Evolutionary conservation across 257 asterid species (phyloP).

Genomic region (Salvia rosmarinus): DNA sequence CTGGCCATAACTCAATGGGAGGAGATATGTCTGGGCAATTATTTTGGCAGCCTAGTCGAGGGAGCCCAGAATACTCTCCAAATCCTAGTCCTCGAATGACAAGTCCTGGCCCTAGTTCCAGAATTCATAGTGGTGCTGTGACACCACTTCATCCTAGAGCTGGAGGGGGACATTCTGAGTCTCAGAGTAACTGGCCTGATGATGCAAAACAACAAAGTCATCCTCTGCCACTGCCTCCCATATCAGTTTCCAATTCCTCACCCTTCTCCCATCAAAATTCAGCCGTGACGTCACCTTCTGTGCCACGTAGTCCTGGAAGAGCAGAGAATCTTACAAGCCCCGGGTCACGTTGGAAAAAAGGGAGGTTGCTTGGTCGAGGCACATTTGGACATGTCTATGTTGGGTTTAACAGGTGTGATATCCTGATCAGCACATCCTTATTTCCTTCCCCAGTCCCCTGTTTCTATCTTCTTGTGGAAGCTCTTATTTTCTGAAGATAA

Average conservation of each 20-base stretch:
- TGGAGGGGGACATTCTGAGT: conserved; percentile 74
- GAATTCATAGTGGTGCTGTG: conserved; percentile 96
- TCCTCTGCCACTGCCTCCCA: conserved; percentile 95
- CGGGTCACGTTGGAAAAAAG: conserved; percentile 96
- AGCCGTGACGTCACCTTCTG: conserved; percentile 86
- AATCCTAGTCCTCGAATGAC: conserved; percentile 95
- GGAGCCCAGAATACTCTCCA: conserved; percentile 94
- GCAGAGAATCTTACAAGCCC: conserved; percentile 84
- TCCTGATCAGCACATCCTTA: conserved; percentile 20
- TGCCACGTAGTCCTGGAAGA: conserved; percentile 97
- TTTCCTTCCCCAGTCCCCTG: not conserved
- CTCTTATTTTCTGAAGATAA: conserved; percentile 26
- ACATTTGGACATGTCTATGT: conserved; percentile 97
- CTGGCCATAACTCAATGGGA: conserved; percentile 98
- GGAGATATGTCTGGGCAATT: conserved; percentile 88
- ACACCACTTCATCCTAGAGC: conserved; percentile 96
- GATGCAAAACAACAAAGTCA: conserved; percentile 88
- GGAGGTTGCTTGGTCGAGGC: conserved; percentile 94
- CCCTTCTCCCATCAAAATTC: conserved; percentile 86
- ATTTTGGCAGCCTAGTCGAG: conserved; percentile 91
- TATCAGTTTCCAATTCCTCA: conserved; percentile 57
- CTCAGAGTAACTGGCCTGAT: conserved; percentile 73
- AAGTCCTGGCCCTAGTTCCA: conserved; percentile 94
- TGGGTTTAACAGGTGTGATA: conserved; percentile 86
- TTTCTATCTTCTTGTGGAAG: not conserved